Evolutionary conservation across 768 basidiomycete species (phyloP), one percentile per base, ranked within the genome.

Genomic region (Leccinum variicolor): DNA sequence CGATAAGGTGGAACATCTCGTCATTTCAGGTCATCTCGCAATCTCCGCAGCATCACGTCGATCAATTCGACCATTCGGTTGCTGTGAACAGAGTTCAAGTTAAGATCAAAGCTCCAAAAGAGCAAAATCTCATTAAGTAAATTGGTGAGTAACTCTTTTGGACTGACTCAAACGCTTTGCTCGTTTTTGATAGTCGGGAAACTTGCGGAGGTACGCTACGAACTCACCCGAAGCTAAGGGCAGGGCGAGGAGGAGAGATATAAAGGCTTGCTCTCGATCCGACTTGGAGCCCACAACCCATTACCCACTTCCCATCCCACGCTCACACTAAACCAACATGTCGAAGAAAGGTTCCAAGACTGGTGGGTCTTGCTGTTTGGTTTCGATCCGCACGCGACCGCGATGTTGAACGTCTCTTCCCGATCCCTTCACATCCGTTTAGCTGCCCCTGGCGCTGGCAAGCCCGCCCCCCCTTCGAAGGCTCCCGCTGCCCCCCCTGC

Each of bases 171-270:
- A 55, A 45, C 46, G 8, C 21, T n/a, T 29, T 25, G 14, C 25
- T 50, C 36, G 15, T 50, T 58, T 55, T 52, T 55, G 34, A 51
- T 59, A 52, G 52, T 54, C 25, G 15, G 53, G 54, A 59, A 49
- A 51, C 34, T 11, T 34, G 48, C 50, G 58, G 60, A 58, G 45
- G 17, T 23, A 21, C 52, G 63, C 54, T 62, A 59, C 68, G 60
- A 29, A 31, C 54, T 50, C 50, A 61, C 61, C 68, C 68, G 58
- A 60, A 57, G 59, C 57, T 66, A 58, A 72, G 70, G 70, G 70
- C 70, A 70, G 69, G 66, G 53, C 61, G 29, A 56, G 43, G 54
- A 50, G 52, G 25, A 36, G 57, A 36, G 54, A 33, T 58, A 70
- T 70, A 70, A 72, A 68, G n/a, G 6, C 36, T 13, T 54, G 56